Conservation (phyloP, 2,329 filamentous ascomycete genomes). For the Scytalidium lignicola region DNA sequence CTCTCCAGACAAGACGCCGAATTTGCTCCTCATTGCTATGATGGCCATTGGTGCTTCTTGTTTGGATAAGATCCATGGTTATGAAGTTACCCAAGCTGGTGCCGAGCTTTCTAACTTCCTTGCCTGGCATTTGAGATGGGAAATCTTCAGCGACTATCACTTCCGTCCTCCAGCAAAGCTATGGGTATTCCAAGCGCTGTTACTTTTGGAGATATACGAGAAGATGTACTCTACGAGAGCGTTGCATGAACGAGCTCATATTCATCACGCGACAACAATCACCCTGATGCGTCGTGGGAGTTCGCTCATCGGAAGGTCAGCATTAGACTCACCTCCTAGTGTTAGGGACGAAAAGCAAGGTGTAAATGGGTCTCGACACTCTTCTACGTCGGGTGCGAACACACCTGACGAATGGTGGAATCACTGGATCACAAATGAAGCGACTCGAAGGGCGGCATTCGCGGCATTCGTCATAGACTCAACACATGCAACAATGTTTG, state of each 20-base stretch:
- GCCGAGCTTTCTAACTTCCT: constrained; percentile 83
- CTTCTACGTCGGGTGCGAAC: constrained; percentile 58
- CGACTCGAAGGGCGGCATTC: constrained; percentile 84
- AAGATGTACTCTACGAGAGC: constrained; percentile 96
- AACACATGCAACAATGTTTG: constrained; percentile 96
- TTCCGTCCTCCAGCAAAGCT: constrained; percentile 90
- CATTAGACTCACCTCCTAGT: constrained; percentile 78
- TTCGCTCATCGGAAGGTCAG: constrained; percentile 80
- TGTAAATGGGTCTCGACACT: constrained; percentile 48
- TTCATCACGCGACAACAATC: constrained; percentile 92
- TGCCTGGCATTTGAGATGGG: constrained; percentile 90
- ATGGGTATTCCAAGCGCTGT: constrained; percentile 89
- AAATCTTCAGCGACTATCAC: constrained; percentile 86
- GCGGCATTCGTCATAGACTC: constrained; percentile 94
- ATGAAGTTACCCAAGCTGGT: constrained; percentile 68
- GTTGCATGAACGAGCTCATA: constrained; percentile 89
- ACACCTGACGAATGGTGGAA: constrained; percentile 91
- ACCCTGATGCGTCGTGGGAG: constrained; percentile 92
- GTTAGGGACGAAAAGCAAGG: constrained; percentile 41
- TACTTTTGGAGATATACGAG: constrained; percentile 89
- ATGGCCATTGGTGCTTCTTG: constrained; percentile 91
- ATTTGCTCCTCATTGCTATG: constrained; percentile 77
- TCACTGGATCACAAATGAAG: constrained; percentile 91
- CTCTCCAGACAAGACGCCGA: constrained; percentile 78
- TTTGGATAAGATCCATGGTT: constrained; percentile 75